Base-by-base conservation (phyloP, 257 asterid genomes). In the Nicotiana tabacum region DNA sequence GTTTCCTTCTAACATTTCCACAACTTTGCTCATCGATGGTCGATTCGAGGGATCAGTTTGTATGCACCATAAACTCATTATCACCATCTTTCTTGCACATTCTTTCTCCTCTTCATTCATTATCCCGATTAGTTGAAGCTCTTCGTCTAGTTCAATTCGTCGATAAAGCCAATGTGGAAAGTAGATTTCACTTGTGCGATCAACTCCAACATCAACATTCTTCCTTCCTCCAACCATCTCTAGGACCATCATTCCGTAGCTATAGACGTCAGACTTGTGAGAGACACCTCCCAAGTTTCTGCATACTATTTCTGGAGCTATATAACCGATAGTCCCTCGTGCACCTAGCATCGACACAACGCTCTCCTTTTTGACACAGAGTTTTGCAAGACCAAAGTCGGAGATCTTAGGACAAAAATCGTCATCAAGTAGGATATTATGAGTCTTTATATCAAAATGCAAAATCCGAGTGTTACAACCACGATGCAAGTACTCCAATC, bases 31-130 rank as follows among this genome's bases (percentile, higher is more conserved):
- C 77, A 87, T 87, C 3, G 91, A 66, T 0, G 91, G 90, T n/a
- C 89, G 13, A 5, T 35, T 65, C 10, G 82, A 77, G 0, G 93
- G 91, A 39, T 81, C 66, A 2, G 82, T 86, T 69, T 90, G 90
- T 17, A 89, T 85, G 88, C 93, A 90, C 91, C 91, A 89, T 53
- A 89, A 56, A 27, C 91, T 88, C 61, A 84, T 89, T 9, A 88
- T 81, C 0, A 89, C 56, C 89, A 91, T 80, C 60, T 89, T 88
- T 77, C 66, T 86, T 0, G 82, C 86, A 5, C 29, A 11, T 48
- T 81, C 29, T 6, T 58, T 68, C 55, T 88, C 91, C 32, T 83
- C 84, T 55, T 77, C 89, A 27, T 77, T 53, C 37, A 12, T 10
- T 35, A 77, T 78, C 1, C 58, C 84, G 1, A 5, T 27, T 10